phyloP scores from a whole-genome alignment of 768 basidiomycete genomes.

The Mycena rosella region DNA sequence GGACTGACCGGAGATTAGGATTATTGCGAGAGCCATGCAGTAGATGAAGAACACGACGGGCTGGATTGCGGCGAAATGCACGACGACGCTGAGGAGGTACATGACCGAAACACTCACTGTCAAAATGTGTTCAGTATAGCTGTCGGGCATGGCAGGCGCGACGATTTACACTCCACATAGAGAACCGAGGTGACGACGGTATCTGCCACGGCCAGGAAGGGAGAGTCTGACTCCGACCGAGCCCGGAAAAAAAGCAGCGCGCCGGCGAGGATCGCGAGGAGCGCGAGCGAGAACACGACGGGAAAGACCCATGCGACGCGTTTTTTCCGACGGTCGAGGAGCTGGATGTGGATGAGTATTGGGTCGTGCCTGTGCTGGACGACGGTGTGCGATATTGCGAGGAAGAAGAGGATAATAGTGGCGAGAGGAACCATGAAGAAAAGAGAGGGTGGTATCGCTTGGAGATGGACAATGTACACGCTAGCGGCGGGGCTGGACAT shows the following conservation, averaged over 20 bases:
- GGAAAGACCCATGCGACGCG: conserved; percentile 35
- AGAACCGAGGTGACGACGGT: conserved; percentile 27
- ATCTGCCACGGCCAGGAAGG: conserved; percentile 28
- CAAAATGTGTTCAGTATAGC: conserved; percentile 5
- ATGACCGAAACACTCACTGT: conserved; percentile 31
- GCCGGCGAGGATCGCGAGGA: conserved; percentile 34
- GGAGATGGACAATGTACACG: conserved; percentile 20
- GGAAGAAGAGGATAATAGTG: conserved; percentile 30
- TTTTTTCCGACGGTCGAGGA: conserved; percentile 26
- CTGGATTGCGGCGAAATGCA: conserved; percentile 11
- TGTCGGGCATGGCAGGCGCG: neutral
- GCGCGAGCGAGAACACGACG: conserved; percentile 33
- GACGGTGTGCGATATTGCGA: conserved; percentile 20
- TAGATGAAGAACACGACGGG: conserved; percentile 28
- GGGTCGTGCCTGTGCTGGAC: conserved; percentile 25
- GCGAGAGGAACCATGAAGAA: conserved; percentile 37
- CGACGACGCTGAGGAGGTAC: conserved; percentile 31
- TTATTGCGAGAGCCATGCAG: conserved; percentile 20
- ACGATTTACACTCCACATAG: conserved; percentile 31
- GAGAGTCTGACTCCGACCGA: conserved; percentile 9
- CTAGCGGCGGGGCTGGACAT: conserved; percentile 15
- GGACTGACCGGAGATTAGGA: conserved; percentile 37
- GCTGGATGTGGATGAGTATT: conserved; percentile 22
- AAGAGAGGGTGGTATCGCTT: conserved; percentile 33
- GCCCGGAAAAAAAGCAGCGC: conserved; percentile 26